These are phyloP conservation scores for Hylodesmum podocarpum DNA, from an alignment of 306 rosid genomes.

Conservation along the genomic window DNA sequence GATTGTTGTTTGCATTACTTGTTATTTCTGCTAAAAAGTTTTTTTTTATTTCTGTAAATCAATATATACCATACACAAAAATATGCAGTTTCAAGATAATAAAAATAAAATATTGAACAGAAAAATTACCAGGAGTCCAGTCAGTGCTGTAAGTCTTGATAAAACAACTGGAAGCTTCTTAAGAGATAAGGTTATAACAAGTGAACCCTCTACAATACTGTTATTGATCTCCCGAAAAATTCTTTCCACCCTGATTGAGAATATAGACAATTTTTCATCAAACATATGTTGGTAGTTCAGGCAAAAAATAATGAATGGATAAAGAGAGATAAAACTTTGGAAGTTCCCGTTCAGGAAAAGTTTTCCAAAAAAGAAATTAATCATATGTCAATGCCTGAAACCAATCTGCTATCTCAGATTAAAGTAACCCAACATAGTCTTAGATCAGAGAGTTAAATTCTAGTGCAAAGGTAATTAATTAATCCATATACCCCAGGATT, in stretches of 20 bases:
- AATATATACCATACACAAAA: neutral
- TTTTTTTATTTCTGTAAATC: neutral
- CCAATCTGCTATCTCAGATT: neutral
- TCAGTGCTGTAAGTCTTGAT: conserved; percentile 80
- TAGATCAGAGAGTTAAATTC: neutral
- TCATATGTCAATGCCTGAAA: neutral
- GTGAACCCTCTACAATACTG: conserved; percentile 70
- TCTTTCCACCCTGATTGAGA: conserved; percentile 75
- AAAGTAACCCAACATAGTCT: neutral
- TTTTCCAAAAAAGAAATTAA: neutral
- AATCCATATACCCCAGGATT: neutral
- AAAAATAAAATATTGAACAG: neutral
- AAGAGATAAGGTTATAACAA: conserved; percentile 68
- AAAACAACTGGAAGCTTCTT: conserved; percentile 74
- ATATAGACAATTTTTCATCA: conserved; percentile 18
- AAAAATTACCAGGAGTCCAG: conserved; percentile 86
- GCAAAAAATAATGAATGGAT: neutral
- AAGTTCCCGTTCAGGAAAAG: neutral
- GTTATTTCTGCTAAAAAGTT: neutral
- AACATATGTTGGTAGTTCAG: neutral
- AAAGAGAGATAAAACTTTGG: neutral
- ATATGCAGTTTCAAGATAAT: neutral
- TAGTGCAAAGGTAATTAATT: neutral
- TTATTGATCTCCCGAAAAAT: conserved; percentile 80
- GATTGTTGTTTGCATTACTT: neutral